Evolutionary conservation across 2,329 filamentous ascomycete species (phyloP).

Genomic region (Aspergillus sp.): DNA sequence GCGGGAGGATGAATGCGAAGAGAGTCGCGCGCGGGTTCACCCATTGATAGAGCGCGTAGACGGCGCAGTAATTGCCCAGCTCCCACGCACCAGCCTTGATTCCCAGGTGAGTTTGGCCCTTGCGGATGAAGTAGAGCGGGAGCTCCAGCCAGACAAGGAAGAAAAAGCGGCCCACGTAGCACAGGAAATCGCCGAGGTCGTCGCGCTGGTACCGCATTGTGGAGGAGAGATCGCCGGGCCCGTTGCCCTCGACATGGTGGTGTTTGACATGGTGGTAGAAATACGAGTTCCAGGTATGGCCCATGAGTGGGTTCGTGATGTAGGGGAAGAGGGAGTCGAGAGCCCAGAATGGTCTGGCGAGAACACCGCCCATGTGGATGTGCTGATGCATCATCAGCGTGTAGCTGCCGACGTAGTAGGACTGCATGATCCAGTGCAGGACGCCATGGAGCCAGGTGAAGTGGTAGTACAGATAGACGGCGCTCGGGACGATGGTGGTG

Average conservation of each 20-base stretch:
- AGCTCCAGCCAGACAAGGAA: conserved; percentile 67
- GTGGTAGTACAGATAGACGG: conserved; percentile 52
- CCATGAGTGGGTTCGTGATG: conserved; percentile 64
- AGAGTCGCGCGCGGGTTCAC: conserved; percentile 47
- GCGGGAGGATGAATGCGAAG: conserved; percentile 58
- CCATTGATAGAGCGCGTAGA: conserved; percentile 43
- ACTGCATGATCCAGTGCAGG: conserved; percentile 55
- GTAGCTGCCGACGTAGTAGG: conserved; percentile 62
- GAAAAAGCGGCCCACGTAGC: conserved; percentile 64
- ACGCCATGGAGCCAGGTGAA: conserved; percentile 62
- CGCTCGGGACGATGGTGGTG: conserved; percentile 59
- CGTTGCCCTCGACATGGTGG: conserved; percentile 74
- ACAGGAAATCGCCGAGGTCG: conserved; percentile 54
- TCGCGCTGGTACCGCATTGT: conserved; percentile 71
- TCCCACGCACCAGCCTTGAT: conserved; percentile 54
- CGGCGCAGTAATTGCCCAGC: conserved; percentile 44
- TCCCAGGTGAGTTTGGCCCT: conserved; percentile 48
- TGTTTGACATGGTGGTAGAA: conserved; percentile 82
- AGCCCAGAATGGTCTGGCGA: conserved; percentile 45
- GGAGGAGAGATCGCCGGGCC: conserved; percentile 64
- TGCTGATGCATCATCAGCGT: conserved; percentile 79
- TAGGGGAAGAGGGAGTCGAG: conserved; percentile 64
- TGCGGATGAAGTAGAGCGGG: conserved; percentile 61
- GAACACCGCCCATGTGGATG: conserved; percentile 65
- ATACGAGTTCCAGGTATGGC: conserved; percentile 78